These are phyloP conservation scores for Agastache rugosa DNA, from an alignment of 257 asterid species.

Conservation along the genomic window DNA sequence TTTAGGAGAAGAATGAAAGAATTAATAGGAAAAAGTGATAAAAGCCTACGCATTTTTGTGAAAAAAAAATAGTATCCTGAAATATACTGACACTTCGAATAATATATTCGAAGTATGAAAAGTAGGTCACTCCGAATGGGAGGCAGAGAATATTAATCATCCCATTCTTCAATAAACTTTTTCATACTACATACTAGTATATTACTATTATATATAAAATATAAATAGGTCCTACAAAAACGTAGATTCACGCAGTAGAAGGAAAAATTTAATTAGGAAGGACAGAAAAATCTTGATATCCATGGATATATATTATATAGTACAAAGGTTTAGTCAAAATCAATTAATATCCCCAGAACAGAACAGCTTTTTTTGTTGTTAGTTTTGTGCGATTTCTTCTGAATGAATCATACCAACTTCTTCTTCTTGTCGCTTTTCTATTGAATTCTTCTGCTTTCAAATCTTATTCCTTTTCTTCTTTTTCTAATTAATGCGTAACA, in stretches of 20 bases:
- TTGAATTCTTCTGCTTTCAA: constrained; percentile 38
- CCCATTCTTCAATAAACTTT: neutral
- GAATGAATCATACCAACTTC: constrained; percentile 12
- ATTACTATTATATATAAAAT: too few relatives aligned
- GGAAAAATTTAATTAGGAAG: neutral
- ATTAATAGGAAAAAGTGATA: too few relatives aligned
- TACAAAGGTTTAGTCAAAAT: constrained; percentile 52
- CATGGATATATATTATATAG: constrained; percentile 20
- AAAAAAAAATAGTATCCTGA: too few relatives aligned
- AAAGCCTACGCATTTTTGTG: too few relatives aligned
- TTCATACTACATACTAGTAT: too few relatives aligned
- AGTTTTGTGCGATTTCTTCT: constrained; percentile 25
- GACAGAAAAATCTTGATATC: constrained; percentile 31
- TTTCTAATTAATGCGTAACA: neutral
- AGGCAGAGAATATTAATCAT: too few relatives aligned
- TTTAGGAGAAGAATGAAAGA: too few relatives aligned
- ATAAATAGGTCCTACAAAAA: neutral
- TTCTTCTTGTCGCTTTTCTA: constrained; percentile 46
- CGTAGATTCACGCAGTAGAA: neutral
- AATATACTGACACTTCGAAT: too few relatives aligned
- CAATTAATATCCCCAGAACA: constrained; percentile 34
- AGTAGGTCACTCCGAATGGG: too few relatives aligned
- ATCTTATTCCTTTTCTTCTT: neutral
- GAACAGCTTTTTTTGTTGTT: constrained; percentile 30
- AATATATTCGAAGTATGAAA: too few relatives aligned